Base-by-base conservation (phyloP, 2,329 filamentous ascomycete species). In the Macrophomina phaseolina region DNA sequence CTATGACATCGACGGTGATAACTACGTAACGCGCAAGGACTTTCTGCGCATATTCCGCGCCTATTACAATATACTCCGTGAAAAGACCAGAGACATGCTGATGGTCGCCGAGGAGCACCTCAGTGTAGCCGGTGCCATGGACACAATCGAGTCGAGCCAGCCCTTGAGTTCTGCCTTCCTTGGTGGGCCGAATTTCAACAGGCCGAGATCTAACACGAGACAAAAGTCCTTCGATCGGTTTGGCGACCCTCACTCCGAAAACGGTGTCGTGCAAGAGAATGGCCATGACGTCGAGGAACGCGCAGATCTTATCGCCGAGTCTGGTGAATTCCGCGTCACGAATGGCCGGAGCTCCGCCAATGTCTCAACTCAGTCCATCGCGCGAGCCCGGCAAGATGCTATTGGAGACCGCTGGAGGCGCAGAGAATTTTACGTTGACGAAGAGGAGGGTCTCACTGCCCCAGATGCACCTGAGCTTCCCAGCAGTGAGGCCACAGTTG, bases 31-130 rank as follows among this genome's bases (percentile, higher is more conserved):
- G 72, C 87, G 95, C 16, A 90, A 90, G 71, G 94, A 99, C 76
- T 96, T 97, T 72, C 80, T 98, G 38, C 89, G 94, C 66, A 91
- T 99, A 80, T 97, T 98, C 78, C 86, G 92, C 51, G 94, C 94
- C 0, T 97, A 96, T 77, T 98, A 97, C 77, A 89, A 92, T 2
- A 86, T 97, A 8, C 95, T 93, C 75, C 93, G 94, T 74, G 91
- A 97, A 75, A 89, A 97, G 79, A 93, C 95, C 68, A 88, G 88
- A 68, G 94, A 98, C 64, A 87, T 92, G 77, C 87, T 91, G 45
- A 91, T 91, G 68, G 89, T 88, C 23, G 89, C 93, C 71, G 89
- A 91, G 11, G 88, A 91, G 67, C 90, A 94, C 71, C 86, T 96
- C 6, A 87, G 95, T 12, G 86, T 89, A 14, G 88, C 74, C 7